phyloP scores from a whole-genome alignment of 208 protist species.

The Leishmania arabica region DNA sequence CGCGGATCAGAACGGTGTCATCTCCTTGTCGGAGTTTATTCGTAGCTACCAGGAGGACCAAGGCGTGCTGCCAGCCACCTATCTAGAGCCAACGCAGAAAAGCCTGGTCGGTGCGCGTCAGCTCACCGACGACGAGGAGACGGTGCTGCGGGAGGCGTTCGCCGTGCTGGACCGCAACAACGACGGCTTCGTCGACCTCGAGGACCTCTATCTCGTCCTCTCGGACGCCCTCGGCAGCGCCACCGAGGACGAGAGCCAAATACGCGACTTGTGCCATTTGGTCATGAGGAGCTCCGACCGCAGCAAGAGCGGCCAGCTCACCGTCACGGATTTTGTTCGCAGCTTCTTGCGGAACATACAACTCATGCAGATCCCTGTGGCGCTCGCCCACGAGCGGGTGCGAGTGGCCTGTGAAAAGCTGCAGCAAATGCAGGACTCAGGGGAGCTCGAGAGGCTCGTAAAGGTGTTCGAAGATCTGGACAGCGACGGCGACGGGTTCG shows the following conservation, averaged over 20 bases:
- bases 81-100: constrained; percentile 41
- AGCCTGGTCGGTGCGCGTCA: constrained; percentile 28
- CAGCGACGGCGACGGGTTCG: constrained; percentile 41
- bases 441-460: constrained; percentile 59
- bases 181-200: constrained; percentile 71
- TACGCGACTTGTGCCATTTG: constrained; percentile 75
- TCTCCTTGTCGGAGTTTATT: constrained; percentile 86
- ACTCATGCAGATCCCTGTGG: constrained; percentile 56
- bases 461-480: constrained; percentile 38
- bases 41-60: constrained; percentile 89
- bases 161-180: constrained; percentile 73
- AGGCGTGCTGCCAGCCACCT: constrained; percentile 80
- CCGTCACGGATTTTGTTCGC: constrained; percentile 64
- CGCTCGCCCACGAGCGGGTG: constrained; percentile 60
- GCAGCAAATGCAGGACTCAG: constrained; percentile 58
- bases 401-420: constrained; percentile 51
- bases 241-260: constrained; percentile 55
- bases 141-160: constrained; percentile 72
- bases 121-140: constrained; percentile 62
- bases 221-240: constrained; percentile 55
- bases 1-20: constrained; percentile 59
- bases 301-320: constrained; percentile 43
- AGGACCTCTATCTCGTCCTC: constrained; percentile 67
- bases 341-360: constrained; percentile 63
- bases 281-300: constrained; percentile 79